These are phyloP conservation scores for Nakaseomyces kungkrabaensis DNA, from an alignment of 1,139 yeast species.

Conservation along the genomic window DNA sequence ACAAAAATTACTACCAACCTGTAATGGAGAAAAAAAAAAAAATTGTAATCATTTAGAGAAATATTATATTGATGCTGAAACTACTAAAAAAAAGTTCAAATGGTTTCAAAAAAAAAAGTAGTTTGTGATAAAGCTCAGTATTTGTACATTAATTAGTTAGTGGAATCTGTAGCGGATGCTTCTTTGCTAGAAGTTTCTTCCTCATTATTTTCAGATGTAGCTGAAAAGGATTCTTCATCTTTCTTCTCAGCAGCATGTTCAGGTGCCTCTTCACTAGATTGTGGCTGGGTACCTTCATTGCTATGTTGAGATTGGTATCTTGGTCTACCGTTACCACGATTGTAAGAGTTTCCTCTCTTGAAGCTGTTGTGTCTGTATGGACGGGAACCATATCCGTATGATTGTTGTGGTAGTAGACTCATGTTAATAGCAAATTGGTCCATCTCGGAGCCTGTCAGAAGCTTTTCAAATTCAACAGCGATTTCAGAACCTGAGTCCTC, in stretches of 20 bases:
- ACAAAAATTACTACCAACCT: not conserved
- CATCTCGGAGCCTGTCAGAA: constrained; percentile 15
- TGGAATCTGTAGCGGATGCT: not conserved
- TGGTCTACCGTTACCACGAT: constrained; percentile 1
- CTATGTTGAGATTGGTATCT: not conserved
- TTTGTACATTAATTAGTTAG: not conserved
- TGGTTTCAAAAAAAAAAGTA: not conserved
- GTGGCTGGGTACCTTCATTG: not conserved
- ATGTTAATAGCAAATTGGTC: constrained; percentile 18
- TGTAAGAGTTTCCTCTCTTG: constrained; percentile 2
- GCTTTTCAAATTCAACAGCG: constrained; percentile 20
- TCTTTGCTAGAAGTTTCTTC: not conserved
- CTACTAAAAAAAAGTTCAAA: not conserved
- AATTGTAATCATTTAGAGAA: not conserved
- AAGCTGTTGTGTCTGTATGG: not conserved
- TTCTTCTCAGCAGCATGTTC: constrained; percentile 9
- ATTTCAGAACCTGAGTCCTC: constrained; percentile 5
- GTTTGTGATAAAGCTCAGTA: not conserved
- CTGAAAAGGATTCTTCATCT: not conserved
- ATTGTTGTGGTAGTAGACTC: constrained; percentile 8
- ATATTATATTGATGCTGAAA: not conserved
- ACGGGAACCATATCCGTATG: constrained; percentile 2
- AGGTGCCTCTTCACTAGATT: not conserved
- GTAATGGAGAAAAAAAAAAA: not conserved
- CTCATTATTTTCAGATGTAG: not conserved